phyloP scores from a whole-genome alignment of 805 yeast species.

The Pichia cabralensis region DNA sequence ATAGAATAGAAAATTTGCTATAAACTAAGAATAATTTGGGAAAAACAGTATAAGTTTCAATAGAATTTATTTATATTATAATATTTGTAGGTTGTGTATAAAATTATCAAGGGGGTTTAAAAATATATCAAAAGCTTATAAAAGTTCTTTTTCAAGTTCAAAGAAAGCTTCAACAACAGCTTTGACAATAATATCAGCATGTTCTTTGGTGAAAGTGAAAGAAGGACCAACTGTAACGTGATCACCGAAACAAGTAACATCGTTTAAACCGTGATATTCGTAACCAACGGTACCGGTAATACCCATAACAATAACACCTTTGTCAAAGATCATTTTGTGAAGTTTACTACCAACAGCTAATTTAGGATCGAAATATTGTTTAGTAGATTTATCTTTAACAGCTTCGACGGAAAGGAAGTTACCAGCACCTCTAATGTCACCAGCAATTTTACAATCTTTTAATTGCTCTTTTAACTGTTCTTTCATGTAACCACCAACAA shows the following conservation, averaged over 20 bases:
- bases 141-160: constrained; percentile 25
- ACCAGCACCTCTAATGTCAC: constrained; percentile 56
- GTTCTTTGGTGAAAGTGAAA: constrained; percentile 32
- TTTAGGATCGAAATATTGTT: constrained; percentile 34
- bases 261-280: constrained; percentile 21
- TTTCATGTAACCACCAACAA: constrained; percentile 35
- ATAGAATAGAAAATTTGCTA: no score
- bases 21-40: constrained; percentile 3
- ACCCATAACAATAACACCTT: constrained; percentile 41
- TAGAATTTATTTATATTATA: no score
- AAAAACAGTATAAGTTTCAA: not conserved
- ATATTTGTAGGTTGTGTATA: no score
- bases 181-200: constrained; percentile 32
- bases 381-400: constrained; percentile 42
- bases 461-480: constrained; percentile 27
- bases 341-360: constrained; percentile 29
- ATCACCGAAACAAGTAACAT: constrained; percentile 28
- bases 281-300: constrained; percentile 30
- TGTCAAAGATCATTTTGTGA: constrained; percentile 28
- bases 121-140: not conserved
- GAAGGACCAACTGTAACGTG: constrained; percentile 40
- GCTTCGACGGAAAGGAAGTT: constrained; percentile 50
- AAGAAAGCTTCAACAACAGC: constrained; percentile 31
- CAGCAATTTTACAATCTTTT: constrained; percentile 32
- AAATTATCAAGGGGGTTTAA: not conserved